These are phyloP conservation scores for Aureobasidium sp. DNA, from an alignment of 2,329 filamentous ascomycete species.

Conservation along the genomic window DNA sequence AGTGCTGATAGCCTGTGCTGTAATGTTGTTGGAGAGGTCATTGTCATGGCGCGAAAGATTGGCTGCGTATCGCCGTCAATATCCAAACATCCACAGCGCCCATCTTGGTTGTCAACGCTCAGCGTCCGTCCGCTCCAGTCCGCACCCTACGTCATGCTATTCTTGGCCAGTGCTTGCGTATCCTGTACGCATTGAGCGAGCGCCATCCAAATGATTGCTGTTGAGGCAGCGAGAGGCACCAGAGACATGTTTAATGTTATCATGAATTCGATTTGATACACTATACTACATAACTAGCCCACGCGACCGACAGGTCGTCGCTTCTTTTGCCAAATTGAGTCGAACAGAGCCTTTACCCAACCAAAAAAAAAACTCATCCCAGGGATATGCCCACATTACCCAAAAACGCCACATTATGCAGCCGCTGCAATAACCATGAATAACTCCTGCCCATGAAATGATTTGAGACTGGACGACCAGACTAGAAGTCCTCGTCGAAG, in stretches of 20 bases:
- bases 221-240: background rate
- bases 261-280: background rate
- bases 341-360: conserved; percentile 12
- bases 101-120: conserved; percentile 1
- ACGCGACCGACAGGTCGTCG: background rate
- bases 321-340: background rate
- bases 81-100: background rate
- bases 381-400: conserved; percentile 15
- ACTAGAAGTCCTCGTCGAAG: conserved; percentile 96
- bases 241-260: background rate
- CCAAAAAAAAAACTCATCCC: background rate
- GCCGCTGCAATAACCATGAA: conserved; percentile 10
- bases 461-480: conserved; percentile 16
- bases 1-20: conserved; percentile 3
- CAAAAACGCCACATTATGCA: conserved; percentile 17
- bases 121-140: background rate
- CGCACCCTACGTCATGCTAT: conserved; percentile 13
- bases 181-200: background rate
- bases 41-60: background rate
- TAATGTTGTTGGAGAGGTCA: background rate
- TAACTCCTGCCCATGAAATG: conserved; percentile 9
- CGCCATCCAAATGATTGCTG: background rate
- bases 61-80: background rate
- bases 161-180: conserved; percentile 5
- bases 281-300: conserved; percentile 8